Percentiles rank a stretch among this genome's conserved stretches.
phyloP scores from a whole-genome alignment of 2,329 filamentous ascomycete genomes.

The Raffaelea ambrosiae region DNA sequence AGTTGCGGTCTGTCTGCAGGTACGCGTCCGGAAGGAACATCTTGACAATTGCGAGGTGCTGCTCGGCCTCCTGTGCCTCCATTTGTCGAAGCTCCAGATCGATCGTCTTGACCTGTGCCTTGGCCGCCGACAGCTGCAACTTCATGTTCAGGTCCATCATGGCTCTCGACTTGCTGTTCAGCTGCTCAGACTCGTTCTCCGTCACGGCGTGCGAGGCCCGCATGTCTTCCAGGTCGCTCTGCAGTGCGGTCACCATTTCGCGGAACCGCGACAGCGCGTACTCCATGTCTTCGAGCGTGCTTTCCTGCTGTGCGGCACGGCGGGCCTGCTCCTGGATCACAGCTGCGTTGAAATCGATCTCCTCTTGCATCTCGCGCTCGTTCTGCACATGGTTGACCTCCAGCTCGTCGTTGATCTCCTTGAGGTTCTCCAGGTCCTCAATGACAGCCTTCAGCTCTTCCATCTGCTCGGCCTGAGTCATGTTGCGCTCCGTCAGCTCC shows the following conservation, averaged over 20 bases:
- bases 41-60: slow-evolving; percentile 83
- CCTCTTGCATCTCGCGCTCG: slow-evolving; percentile 88
- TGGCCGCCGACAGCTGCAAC: slow-evolving; percentile 79
- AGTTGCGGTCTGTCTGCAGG: slow-evolving; percentile 64
- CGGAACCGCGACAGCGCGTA: slow-evolving; percentile 84
- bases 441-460: slow-evolving; percentile 75
- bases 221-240: slow-evolving; percentile 85
- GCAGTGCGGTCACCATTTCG: slow-evolving; percentile 76
- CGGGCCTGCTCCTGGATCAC: slow-evolving; percentile 76
- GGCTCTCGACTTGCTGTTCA: slow-evolving; percentile 77
- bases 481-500: slow-evolving; percentile 79
- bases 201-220: slow-evolving; percentile 85
- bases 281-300: slow-evolving; percentile 76
- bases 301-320: slow-evolving; percentile 66
- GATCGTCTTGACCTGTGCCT: slow-evolving; percentile 90
- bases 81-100: slow-evolving; percentile 80
- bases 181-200: slow-evolving; percentile 84
- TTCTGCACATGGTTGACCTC: slow-evolving; percentile 89
- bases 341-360: slow-evolving; percentile 80
- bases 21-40: slow-evolving; percentile 83
- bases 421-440: slow-evolving; percentile 79
- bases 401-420: slow-evolving; percentile 90
- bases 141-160: slow-evolving; percentile 98
- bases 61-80: slow-evolving; percentile 78
- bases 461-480: slow-evolving; percentile 73